Evolutionary conservation across 495 filamentous ascomycete species (phyloP), one percentile per base, ranked within the genome.

Genomic region (Annulohypoxylon stygium): DNA sequence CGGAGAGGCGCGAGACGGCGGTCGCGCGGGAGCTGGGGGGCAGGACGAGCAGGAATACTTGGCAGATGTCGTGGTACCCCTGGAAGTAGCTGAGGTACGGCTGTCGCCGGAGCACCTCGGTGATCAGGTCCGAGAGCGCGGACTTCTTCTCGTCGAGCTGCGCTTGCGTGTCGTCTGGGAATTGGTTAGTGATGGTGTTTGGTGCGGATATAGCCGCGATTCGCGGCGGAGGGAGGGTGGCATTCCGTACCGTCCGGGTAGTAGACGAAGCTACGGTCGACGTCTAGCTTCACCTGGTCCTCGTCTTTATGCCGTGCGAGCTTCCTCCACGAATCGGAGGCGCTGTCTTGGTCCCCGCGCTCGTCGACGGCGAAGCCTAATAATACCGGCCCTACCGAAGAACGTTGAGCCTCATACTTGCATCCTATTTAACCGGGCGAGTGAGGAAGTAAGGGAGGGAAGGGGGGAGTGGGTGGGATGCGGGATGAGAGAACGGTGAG

Each of bases 1-100:
- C 87, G 2, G 95, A 97, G 61, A 99, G 88, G 20, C 90, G 92
- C 36, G 92, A 84, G 12, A 97, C 89, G 33, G 91, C 90, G 2
- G 81, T 74, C 2, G 67, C 78, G 43, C 78, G 82, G 30, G 84
- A 76, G 3, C 85, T 80, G n/a, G 82, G 65, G 4, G 88, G 85
- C 2, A 98, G 84, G 6, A 97, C 93, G 14, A 99, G 87, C 4
- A 98, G 88, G 53, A 99, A 85, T n/a, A 99, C 96, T 79, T 98
- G 97, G 70, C 92, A 95, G 76, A 99, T 98, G 81, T 99, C 96
- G 78, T 99, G 96, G 81, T 97, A 99, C 69, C 96, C 96, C 85
- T 99, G 96, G 82, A 98, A 98, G 81, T 99, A 99, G 81, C 89
- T 92, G 11, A 99, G 90, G 83, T 92, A 90, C 4, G 96, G 97